Base-by-base conservation (phyloP, 371 early-diverging fungal species). In the Nematocida ausubeli region DNA sequence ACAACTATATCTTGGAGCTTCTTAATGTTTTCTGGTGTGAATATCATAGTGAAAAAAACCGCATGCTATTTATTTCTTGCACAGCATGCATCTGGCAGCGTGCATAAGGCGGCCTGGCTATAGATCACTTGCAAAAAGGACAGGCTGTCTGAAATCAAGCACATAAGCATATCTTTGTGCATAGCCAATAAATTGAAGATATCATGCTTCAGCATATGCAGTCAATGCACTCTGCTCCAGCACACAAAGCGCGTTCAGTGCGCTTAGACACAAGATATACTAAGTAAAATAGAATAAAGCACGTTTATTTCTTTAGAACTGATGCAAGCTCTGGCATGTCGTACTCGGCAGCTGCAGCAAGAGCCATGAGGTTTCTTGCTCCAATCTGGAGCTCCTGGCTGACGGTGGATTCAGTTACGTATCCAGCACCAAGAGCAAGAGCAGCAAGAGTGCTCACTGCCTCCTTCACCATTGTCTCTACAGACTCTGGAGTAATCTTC, bases 381-480 rank as follows among this genome's bases (percentile, higher is more conserved):
- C 80, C 78, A 67, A 80, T 81, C 26, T 55, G 50, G 6, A 86
- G 44, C 40, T 81, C 81, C 92, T 95, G 96, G 80, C 96, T 96
- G 68, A 95, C 92, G 75, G 96, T 91, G 69, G 97, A 95, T 81
- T 92, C 86, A 70, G 97, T 93, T 84, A 94, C 92, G 89, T 90
- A 91, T 83, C 90, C 90, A 71, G 91, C 87, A 81, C 91, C 93
- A 85, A 99, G 88, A 80, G 96, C 95, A 86, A 97, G 85, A 84
- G 93, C 89, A 79, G 96, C 94, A 85, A 98, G 86, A 84, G 88
- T 88, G 83, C 88, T 87, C 88, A 95, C 90, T 82, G 91, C 92
- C 73, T 87, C 86, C 85, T 89, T 80, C 81, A 95, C 85, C 88
- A 89, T 89, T 70, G 88, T 88, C 81, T 94, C 70, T 78, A 97